These are phyloP conservation scores for Fusarium floridanum DNA, from an alignment of 2,329 filamentous ascomycete species.

Conservation along the genomic window DNA sequence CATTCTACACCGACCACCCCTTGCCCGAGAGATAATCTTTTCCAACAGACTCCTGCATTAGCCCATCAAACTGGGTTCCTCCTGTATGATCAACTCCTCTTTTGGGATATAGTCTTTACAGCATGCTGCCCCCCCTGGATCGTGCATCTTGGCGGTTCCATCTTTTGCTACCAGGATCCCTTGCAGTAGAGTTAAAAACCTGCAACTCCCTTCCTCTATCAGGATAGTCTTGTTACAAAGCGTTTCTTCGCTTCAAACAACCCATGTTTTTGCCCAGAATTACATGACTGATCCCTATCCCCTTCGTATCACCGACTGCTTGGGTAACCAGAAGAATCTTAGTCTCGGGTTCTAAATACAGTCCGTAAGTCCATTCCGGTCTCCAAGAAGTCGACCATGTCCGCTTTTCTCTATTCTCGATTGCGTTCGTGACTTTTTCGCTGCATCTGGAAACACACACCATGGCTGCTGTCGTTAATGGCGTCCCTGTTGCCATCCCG, in stretches of 20 bases:
- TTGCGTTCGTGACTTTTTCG: background rate
- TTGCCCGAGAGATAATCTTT: background rate
- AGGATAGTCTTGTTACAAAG: background rate
- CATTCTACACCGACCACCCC: background rate
- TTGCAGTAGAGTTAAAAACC: background rate
- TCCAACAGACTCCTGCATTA: background rate
- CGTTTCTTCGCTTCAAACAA: background rate
- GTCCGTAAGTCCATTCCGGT: background rate
- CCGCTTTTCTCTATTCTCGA: background rate
- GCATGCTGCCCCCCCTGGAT: background rate
- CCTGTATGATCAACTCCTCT: background rate
- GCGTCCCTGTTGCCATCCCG: slow-evolving; percentile 39
- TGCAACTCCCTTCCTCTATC: background rate
- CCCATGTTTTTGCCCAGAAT: background rate
- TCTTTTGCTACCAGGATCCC: background rate
- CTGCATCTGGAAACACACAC: background rate
- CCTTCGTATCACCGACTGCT: background rate
- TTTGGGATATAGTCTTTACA: background rate
- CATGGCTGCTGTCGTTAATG: slow-evolving; percentile 39
- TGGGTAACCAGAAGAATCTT: background rate
- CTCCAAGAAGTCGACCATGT: background rate
- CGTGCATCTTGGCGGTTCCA: background rate
- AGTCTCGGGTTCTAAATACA: background rate
- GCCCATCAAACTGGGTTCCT: background rate
- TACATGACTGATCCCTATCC: background rate